These are phyloP conservation scores for Monilinia fructicola DNA, from an alignment of 2,329 filamentous ascomycete genomes.

Conservation along the genomic window DNA sequence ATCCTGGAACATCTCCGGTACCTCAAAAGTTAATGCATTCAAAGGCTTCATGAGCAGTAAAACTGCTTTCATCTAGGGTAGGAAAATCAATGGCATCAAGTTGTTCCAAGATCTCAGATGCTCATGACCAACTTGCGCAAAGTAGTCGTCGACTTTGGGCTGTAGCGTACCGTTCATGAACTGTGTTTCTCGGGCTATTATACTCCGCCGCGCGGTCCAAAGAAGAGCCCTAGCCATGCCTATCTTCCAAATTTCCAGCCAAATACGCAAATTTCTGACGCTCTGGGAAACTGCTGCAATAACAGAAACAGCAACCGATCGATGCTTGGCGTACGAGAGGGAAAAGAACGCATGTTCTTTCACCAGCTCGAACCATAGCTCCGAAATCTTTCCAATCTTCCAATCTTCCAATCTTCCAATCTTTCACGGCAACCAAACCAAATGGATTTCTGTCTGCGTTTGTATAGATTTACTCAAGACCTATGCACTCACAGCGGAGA, in stretches of 20 bases:
- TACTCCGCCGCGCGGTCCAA: background rate
- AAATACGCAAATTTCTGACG: background rate
- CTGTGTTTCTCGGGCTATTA: no score
- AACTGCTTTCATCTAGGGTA: no score
- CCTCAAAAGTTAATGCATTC: no score
- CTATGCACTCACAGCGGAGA: slow-evolving; percentile 1
- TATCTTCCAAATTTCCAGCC: background rate
- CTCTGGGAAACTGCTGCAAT: background rate
- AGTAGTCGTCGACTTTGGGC: no score
- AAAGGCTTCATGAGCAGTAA: no score
- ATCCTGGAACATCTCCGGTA: no score
- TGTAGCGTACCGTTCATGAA: no score
- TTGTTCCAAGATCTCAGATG: no score
- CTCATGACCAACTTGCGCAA: no score
- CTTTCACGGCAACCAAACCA: background rate
- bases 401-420: background rate
- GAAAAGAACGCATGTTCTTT: background rate
- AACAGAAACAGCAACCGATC: background rate
- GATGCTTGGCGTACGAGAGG: background rate
- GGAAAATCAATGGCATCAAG: no score
- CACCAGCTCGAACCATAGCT: background rate
- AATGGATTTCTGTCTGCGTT: background rate
- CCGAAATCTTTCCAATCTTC: background rate
- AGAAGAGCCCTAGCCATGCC: background rate
- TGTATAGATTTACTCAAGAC: background rate